Percentiles rank a stretch among this genome's conserved stretches.
Evolutionary conservation across 2,329 filamentous ascomycete genomes (phyloP).

Genomic region (Exophiala calicioides): DNA sequence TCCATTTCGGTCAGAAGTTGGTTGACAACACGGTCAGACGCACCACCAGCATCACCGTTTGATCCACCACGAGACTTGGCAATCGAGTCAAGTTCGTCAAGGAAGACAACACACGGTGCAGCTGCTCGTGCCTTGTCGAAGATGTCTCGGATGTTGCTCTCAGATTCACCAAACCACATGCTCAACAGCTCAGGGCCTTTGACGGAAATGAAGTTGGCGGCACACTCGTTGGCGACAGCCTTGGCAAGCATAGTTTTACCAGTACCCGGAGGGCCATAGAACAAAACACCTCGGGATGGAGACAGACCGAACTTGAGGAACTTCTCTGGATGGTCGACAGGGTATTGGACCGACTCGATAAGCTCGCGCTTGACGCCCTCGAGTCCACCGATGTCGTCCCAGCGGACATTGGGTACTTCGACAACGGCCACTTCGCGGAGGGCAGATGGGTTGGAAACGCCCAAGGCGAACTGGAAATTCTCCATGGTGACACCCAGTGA

Average conservation of each 20-base stretch:
- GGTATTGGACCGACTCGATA: slow-evolving; percentile 98
- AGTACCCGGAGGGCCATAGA: slow-evolving; percentile 98
- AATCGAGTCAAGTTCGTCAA: slow-evolving; percentile 97
- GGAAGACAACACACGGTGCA: slow-evolving; percentile 96
- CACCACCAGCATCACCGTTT: slow-evolving; percentile 92
- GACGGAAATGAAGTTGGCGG: slow-evolving; percentile 99
- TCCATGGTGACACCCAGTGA: slow-evolving; percentile 99
- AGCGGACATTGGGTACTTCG: slow-evolving; percentile 98
- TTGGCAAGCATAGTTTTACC: slow-evolving; percentile 99
- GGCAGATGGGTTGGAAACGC: slow-evolving; percentile 96
- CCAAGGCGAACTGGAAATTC: slow-evolving; percentile 98
- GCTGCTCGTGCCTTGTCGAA: slow-evolving; percentile 99
- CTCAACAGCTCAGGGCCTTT: slow-evolving; percentile 97
- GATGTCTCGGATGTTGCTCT: slow-evolving; percentile 99
- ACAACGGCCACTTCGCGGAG: slow-evolving; percentile 98
- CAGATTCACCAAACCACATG: slow-evolving; percentile 99
- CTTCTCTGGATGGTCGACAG: slow-evolving; percentile 98
- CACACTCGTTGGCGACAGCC: slow-evolving; percentile 98
- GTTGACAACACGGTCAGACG: slow-evolving; percentile 99
- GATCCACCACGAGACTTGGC: slow-evolving; percentile 99
- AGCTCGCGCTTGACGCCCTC: slow-evolving; percentile 99
- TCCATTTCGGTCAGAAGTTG: slow-evolving; percentile 99
- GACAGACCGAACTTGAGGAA: slow-evolving; percentile 99
- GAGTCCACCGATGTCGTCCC: slow-evolving; percentile 99
- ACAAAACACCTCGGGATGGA: slow-evolving; percentile 95